phyloP scores from a whole-genome alignment of 2,329 filamentous ascomycete species.

The Nannizziopsis arthrosporioides region DNA sequence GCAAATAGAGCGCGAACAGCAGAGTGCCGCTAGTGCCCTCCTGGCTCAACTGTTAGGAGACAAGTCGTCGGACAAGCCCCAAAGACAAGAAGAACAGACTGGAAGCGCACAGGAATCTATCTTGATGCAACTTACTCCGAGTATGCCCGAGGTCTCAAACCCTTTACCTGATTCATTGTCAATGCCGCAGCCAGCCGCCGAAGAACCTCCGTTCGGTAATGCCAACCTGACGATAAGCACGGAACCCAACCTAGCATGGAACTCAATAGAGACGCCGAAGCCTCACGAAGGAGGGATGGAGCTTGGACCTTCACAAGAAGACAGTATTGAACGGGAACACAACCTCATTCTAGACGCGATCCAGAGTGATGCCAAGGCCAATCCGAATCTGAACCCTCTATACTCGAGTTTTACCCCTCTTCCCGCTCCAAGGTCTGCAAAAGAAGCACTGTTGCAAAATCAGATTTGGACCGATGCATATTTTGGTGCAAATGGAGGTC shows the following conservation, averaged over 20 bases:
- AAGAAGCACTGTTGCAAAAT: conserved; percentile 31
- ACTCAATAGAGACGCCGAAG: not conserved
- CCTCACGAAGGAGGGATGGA: not conserved
- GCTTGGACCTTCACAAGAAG: not conserved
- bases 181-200: not conserved
- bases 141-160: conserved; percentile 12
- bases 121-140: not conserved
- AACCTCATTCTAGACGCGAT: conserved; percentile 9
- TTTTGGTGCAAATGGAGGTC: conserved; percentile 21
- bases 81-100: not conserved
- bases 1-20: conserved; percentile 25
- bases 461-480: conserved; percentile 32
- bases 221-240: no score
- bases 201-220: not conserved
- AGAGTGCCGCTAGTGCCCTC: conserved; percentile 32
- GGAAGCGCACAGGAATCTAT: not conserved
- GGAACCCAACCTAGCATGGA: not conserved
- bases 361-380: conserved; percentile 7
- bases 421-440: conserved; percentile 25
- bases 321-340: conserved; percentile 10
- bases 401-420: conserved; percentile 25
- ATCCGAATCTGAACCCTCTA: conserved; percentile 11
- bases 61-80: conserved; percentile 17
- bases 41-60: conserved; percentile 33
- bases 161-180: conserved; percentile 9